Evolutionary conservation across 495 filamentous ascomycete species (phyloP).

Genomic region (Hypoxylon fuscum): DNA sequence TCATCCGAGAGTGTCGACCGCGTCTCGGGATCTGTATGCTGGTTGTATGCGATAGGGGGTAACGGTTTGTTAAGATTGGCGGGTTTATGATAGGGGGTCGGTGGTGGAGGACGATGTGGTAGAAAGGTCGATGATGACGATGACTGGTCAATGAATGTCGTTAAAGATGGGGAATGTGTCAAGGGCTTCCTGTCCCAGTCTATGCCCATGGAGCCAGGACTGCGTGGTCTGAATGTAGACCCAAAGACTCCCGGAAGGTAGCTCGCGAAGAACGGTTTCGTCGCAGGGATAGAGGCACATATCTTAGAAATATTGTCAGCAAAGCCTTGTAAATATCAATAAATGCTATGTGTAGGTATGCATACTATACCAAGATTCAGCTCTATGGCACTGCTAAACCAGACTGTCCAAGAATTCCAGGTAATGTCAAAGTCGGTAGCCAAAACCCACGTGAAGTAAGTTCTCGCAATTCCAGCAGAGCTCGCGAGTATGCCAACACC

Average conservation of each 20-base stretch:
- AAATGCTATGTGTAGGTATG: background rate
- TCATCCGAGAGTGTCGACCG: background rate
- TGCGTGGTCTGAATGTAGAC: slow-evolving; percentile 13
- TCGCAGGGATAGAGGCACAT: slow-evolving; percentile 65
- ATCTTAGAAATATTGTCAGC: slow-evolving; percentile 47
- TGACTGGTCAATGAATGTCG: slow-evolving; percentile 34
- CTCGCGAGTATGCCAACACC: slow-evolving; percentile 66
- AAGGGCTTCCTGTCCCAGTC: slow-evolving; percentile 20
- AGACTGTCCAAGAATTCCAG: slow-evolving; percentile 63
- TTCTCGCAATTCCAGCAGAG: slow-evolving; percentile 64
- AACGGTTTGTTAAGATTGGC: slow-evolving; percentile 32
- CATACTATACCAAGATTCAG: slow-evolving; percentile 69
- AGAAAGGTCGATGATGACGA: slow-evolving; percentile 15
- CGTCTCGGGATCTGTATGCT: background rate
- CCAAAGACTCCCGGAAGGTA: slow-evolving; percentile 20
- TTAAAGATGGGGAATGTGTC: slow-evolving; percentile 20
- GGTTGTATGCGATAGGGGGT: slow-evolving; percentile 19
- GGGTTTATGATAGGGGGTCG: background rate
- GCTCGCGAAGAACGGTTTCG: slow-evolving; percentile 58
- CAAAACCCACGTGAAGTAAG: slow-evolving; percentile 49
- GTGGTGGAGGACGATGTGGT: slow-evolving; percentile 1
- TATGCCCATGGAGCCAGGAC: background rate
- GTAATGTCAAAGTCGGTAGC: slow-evolving; percentile 54
- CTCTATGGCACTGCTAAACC: slow-evolving; percentile 64
- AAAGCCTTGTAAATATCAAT: background rate